Conservation (phyloP, 75 land plant species). For the Cupressus sempervirens region DNA sequence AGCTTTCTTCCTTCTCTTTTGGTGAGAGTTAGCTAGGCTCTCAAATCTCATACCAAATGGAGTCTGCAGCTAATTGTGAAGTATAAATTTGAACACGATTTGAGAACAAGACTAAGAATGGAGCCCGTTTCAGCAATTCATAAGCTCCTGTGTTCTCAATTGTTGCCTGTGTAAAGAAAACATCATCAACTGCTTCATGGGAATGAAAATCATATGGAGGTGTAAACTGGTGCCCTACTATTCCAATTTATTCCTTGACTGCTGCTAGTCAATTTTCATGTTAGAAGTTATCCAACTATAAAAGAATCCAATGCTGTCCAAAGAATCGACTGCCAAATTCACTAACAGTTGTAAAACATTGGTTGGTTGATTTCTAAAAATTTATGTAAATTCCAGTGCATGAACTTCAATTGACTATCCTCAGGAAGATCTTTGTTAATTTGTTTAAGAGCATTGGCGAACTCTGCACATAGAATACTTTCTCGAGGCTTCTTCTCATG, state of each 20-base stretch:
- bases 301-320: conserved; percentile 57
- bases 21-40: too few relatives aligned
- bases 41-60: too few relatives aligned
- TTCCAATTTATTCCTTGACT: background rate
- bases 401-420: conserved; percentile 56
- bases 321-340: conserved; percentile 43
- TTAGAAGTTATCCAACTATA: conserved; percentile 37
- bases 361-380: conserved; percentile 43
- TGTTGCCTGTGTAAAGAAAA: too few relatives aligned
- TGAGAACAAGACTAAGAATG: too few relatives aligned
- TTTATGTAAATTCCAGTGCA: conserved; percentile 68
- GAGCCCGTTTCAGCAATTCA: too few relatives aligned
- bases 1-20: too few relatives aligned
- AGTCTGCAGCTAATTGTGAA: too few relatives aligned
- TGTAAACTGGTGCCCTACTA: too few relatives aligned
- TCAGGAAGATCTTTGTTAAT: conserved; percentile 49
- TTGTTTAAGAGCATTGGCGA: conserved; percentile 54
- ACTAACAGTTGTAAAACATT: conserved; percentile 44
- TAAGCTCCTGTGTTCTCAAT: too few relatives aligned
- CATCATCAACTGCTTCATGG: too few relatives aligned
- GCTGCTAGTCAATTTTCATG: conserved; percentile 17
- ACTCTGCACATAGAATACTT: conserved; percentile 66
- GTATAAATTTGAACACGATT: too few relatives aligned
- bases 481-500: conserved; percentile 78
- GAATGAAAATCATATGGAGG: too few relatives aligned